Base-by-base conservation (phyloP, 805 yeast species). In the Starmerella potacharoeniae region DNA sequence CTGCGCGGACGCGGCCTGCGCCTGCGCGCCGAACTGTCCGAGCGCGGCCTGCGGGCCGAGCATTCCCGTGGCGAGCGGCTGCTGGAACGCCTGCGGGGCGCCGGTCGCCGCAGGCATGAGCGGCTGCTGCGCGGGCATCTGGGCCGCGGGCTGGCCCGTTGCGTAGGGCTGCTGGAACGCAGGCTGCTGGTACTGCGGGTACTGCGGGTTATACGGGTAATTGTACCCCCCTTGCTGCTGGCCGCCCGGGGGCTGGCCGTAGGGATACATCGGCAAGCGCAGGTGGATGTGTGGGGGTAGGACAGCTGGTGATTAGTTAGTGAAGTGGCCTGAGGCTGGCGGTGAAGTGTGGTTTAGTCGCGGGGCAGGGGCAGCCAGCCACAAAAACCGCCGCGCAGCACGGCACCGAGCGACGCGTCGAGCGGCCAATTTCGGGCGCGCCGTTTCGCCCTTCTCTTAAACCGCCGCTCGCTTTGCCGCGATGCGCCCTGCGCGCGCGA, bases 1-100 rank as follows among this genome's bases (percentile, higher is more conserved):
- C 17, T 73, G 72, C 41, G 71, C 74, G 39, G 68, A 65, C 6
- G 76, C 73, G 33, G 49, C 49, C 51, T 46, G 47, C 34, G 42
- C 35, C 43, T 52, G 41, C 11, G 47, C 52, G n/a, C 61, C 35
- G 54, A 61, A 35, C 64, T 55, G 47, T 22, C 22, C 22, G 22
- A 22, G 22, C 22, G 22, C 22, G 48, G 14, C 30, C 29, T 28
- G 33, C 36, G 31, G 29, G 33, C 45, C 45, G 16, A 29, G 33
- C 45, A 44, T 5, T 1, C 48, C 48, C 4, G 48, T 44, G 36
- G 13, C 31, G 28, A 44, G 48, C 17, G 48, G 48, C 36, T 44
- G 48, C 13, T 34, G 30, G 11, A 46, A 17, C 9, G 33, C 41
- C 41, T 34, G 50, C 5, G 40, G 50, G 10, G 11, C 31, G 11